phyloP scores from a whole-genome alignment of 2,329 filamentous ascomycete species.

The Aspergillus sp. region DNA sequence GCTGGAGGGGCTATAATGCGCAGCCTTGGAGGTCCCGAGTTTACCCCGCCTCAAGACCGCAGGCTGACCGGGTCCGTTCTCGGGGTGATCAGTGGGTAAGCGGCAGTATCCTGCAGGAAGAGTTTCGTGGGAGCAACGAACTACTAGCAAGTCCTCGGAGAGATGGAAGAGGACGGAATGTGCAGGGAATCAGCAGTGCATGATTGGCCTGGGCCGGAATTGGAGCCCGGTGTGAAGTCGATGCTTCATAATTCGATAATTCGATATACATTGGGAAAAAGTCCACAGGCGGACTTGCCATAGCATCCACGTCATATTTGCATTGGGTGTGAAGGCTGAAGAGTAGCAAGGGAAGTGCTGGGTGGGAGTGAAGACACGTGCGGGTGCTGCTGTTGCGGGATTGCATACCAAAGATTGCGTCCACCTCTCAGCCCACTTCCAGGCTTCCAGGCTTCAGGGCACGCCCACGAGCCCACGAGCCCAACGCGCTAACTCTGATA shows the following conservation, averaged over 20 bases:
- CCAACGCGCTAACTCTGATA: conserved; percentile 15
- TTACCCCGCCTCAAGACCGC: conserved; percentile 7
- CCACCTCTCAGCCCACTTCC: background rate
- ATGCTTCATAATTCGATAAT: background rate
- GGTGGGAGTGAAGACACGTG: background rate
- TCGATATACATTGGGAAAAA: background rate
- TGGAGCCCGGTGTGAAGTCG: conserved; percentile 5
- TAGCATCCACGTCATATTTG: conserved; percentile 4
- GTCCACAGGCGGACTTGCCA: background rate
- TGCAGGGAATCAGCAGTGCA: background rate
- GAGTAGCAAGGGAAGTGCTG: background rate
- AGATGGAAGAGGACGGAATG: background rate
- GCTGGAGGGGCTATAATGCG: background rate
- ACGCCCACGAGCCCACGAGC: conserved; percentile 15
- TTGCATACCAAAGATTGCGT: conserved; percentile 11
- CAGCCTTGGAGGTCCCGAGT: background rate
- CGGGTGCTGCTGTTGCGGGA: no score
- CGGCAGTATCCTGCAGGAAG: background rate
- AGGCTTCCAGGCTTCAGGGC: background rate
- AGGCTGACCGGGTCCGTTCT: background rate
- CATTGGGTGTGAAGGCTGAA: background rate
- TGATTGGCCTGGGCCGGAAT: background rate
- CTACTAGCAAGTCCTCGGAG: background rate
- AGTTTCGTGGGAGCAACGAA: background rate
- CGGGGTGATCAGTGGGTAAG: background rate